Base-by-base conservation (phyloP, 2,329 filamentous ascomycete species). In the Canariomyces notabilis region DNA sequence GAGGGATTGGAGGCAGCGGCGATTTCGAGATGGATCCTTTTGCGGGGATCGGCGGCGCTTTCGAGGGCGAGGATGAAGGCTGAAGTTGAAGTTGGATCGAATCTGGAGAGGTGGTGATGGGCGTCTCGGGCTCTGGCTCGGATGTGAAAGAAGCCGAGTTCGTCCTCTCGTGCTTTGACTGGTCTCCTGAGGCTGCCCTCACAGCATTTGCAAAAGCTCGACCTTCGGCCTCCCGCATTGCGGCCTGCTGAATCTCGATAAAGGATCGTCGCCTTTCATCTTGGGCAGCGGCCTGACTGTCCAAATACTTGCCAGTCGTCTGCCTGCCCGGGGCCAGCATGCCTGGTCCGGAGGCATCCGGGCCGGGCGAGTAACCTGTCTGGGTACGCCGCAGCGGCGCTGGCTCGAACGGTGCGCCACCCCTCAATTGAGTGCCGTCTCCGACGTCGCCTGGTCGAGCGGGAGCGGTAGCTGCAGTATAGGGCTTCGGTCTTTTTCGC, bases 151-250 rank as follows among this genome's bases (percentile, higher is more conserved):
- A 31, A 56, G 63, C 43, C 57, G 63, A 32, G 46, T 50, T 44
- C 34, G 48, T 18, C 9, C 23, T 37, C 22, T 42, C 35, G 19
- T 19, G 44, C 19, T 26, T 33, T 4, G 39, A 21, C 8, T 40
- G 21, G n/a, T 54, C 52, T 15, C 49, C 47, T 11, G 52, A 54
- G n/a, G 52, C 49, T n/a, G 51, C 57, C 26, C 69, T 65, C 12
- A 67, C 59, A 5, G 77, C 77, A 48, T 76, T 70, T 6, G 77
- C 71, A 51, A 83, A 74, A 6, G 77, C 79, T 56, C 71, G 70
- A 2, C 77, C 80, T 59, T 83, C 80, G 5, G 75, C 78, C 55
- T 75, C 66, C 31, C 78, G 73, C 74, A 83, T 81, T 58, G 82
- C 69, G 4, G 77, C 77, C 57, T 73, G 76, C 53, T 77, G 77